Evolutionary conservation across 2,329 filamentous ascomycete species (phyloP).

Genomic region (Paradendryphiella salina): DNA sequence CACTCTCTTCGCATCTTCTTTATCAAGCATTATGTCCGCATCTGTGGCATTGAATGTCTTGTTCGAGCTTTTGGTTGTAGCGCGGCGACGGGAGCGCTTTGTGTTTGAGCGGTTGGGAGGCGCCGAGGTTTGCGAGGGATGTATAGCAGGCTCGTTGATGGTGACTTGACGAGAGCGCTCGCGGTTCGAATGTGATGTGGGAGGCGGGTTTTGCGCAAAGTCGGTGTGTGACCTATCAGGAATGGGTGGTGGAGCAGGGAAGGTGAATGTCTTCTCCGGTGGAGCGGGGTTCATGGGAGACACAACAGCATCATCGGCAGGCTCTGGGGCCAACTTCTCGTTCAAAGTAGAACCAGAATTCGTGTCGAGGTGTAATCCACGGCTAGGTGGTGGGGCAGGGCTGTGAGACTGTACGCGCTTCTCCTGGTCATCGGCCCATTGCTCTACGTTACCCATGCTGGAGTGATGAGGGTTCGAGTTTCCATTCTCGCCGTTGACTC

Average conservation of each 20-base stretch:
- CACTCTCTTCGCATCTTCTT: constrained; percentile 77
- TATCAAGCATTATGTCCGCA: constrained; percentile 67
- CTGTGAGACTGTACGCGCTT: constrained; percentile 26
- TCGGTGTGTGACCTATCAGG: constrained; percentile 21
- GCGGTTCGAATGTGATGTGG: constrained; percentile 22
- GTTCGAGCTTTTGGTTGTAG: constrained; percentile 69
- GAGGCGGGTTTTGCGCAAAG: constrained; percentile 14
- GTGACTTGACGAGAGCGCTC: constrained; percentile 40
- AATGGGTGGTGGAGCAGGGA: constrained; percentile 42
- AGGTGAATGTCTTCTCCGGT: constrained; percentile 33
- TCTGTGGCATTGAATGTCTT: constrained; percentile 68
- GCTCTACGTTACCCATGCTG: constrained; percentile 40
- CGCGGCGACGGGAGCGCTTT: constrained; percentile 61
- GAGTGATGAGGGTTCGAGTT: constrained; percentile 13
- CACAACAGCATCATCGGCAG: constrained; percentile 37
- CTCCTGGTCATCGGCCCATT: constrained; percentile 48
- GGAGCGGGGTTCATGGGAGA: constrained; percentile 32
- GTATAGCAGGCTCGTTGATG: constrained; percentile 37
- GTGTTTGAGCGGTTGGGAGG: constrained; percentile 17
- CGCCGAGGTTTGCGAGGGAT: constrained; percentile 4
- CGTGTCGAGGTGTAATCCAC: constrained; percentile 26
- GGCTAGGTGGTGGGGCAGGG: constrained; percentile 3
- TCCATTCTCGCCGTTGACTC: constrained; percentile 11
- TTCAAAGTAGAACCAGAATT: constrained; percentile 26
- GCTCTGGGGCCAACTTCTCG: constrained; percentile 39